Percentiles rank a stretch among this genome's conserved stretches.
Evolutionary conservation across 192 early-diverging fungal species (phyloP).

Genomic region (Dimargaris verticillata): DNA sequence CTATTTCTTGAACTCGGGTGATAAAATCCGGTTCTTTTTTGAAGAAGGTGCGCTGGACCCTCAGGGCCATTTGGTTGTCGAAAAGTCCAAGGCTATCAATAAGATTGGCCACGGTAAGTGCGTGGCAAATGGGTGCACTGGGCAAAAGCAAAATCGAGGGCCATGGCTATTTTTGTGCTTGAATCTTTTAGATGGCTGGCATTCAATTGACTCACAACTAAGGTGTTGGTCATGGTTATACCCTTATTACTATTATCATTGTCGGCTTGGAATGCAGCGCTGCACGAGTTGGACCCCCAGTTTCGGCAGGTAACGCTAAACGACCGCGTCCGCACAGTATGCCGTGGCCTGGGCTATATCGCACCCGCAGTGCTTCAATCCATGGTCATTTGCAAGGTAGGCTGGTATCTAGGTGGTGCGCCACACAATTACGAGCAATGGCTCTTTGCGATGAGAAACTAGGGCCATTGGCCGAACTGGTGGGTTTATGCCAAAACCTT

Average conservation of each 20-base stretch:
- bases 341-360: conserved; percentile 38
- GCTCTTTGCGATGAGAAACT: too few relatives aligned
- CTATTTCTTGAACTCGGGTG: conserved; percentile 75
- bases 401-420: too few relatives aligned
- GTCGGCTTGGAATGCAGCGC: conserved; percentile 16
- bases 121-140: background rate
- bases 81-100: conserved; percentile 55
- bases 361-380: conserved; percentile 69
- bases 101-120: conserved; percentile 73
- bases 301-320: conserved; percentile 52
- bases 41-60: conserved; percentile 66
- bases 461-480: too few relatives aligned
- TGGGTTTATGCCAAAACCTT: too few relatives aligned
- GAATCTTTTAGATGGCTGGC: background rate
- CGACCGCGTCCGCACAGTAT: conserved; percentile 31
- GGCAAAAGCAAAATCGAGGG: background rate
- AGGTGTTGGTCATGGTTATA: background rate
- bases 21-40: conserved; percentile 76
- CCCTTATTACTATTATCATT: background rate
- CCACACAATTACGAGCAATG: too few relatives aligned
- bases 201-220: background rate
- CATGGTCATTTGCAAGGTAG: conserved; percentile 78
- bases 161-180: background rate
- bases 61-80: conserved; percentile 41
- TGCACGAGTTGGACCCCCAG: conserved; percentile 66